These are phyloP conservation scores for Artemisia annua DNA, from an alignment of 129 eudicot genomes.

Conservation along the genomic window DNA sequence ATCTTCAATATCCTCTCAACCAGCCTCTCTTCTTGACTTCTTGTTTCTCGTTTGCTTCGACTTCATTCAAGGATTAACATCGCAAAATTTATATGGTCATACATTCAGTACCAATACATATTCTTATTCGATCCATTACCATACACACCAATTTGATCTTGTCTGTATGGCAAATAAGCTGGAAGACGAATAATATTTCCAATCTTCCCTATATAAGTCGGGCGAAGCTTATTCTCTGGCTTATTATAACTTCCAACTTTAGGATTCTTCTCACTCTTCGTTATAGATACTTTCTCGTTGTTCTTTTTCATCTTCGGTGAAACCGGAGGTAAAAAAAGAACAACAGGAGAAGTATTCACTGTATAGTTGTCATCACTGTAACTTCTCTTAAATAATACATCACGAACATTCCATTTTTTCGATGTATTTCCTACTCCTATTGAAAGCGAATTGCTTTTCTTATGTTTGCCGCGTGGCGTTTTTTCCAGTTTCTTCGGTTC, in stretches of 20 bases:
- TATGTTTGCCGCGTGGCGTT: slow-evolving; percentile 32
- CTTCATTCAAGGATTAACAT: no score
- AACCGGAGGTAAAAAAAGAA: slow-evolving; percentile 17
- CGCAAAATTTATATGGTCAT: no score
- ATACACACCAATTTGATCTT: slow-evolving; percentile 24
- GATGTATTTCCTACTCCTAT: neutral
- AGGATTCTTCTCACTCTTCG: slow-evolving; percentile 13
- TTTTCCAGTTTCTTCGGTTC: slow-evolving; percentile 38
- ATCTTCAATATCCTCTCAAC: no score
- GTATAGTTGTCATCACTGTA: slow-evolving; percentile 36
- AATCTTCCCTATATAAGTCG: slow-evolving; percentile 18
- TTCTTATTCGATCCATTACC: slow-evolving; percentile 14
- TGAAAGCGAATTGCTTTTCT: slow-evolving; percentile 56
- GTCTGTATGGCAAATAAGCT: slow-evolving; percentile 31
- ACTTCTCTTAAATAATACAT: slow-evolving; percentile 35
- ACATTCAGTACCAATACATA: slow-evolving; percentile 19
- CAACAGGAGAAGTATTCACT: neutral
- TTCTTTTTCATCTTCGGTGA: slow-evolving; percentile 2
- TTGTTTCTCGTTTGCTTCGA: no score
- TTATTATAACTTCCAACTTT: neutral
- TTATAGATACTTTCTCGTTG: slow-evolving; percentile 13
- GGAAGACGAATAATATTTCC: slow-evolving; percentile 26
- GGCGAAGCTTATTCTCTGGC: slow-evolving; percentile 12
- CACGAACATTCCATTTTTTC: slow-evolving; percentile 39
- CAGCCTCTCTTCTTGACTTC: no score